phyloP scores from a whole-genome alignment of 2,329 filamentous ascomycete genomes.

The Aspergillus ochraceus region DNA sequence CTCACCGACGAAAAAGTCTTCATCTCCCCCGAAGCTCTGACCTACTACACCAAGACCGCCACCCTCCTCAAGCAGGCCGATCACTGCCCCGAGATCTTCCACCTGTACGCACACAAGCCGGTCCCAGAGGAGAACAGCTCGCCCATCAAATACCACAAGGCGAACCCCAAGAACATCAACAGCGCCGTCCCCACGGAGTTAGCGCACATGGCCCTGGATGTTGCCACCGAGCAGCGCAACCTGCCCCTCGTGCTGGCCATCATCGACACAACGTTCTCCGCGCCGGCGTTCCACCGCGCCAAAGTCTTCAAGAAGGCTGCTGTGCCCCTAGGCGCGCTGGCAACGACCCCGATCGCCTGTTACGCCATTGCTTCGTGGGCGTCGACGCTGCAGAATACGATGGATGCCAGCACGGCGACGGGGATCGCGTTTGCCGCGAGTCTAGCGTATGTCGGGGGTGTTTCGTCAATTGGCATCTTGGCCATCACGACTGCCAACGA shows the following conservation, averaged over 20 bases:
- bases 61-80: conserved; percentile 70
- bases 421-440: conserved; percentile 77
- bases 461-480: conserved; percentile 77
- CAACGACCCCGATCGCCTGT: conserved; percentile 38
- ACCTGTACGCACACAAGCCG: conserved; percentile 81
- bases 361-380: conserved; percentile 71
- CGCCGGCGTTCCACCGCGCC: conserved; percentile 43
- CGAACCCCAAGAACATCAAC: conserved; percentile 67
- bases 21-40: conserved; percentile 72
- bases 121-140: conserved; percentile 62
- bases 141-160: conserved; percentile 59
- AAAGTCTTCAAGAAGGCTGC: conserved; percentile 46
- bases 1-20: conserved; percentile 74
- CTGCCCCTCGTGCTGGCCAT: conserved; percentile 76
- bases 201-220: conserved; percentile 72
- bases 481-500: conserved; percentile 87
- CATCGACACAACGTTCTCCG: conserved; percentile 61
- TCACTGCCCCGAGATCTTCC: conserved; percentile 75
- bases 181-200: conserved; percentile 71
- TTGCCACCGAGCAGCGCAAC: conserved; percentile 77
- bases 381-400: conserved; percentile 67
- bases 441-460: conserved; percentile 78
- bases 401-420: conserved; percentile 74
- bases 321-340: conserved; percentile 41
- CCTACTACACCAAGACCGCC: conserved; percentile 75